Conservation (phyloP, 2,329 filamentous ascomycete genomes). For the Chrysosporium keratinophilum region DNA sequence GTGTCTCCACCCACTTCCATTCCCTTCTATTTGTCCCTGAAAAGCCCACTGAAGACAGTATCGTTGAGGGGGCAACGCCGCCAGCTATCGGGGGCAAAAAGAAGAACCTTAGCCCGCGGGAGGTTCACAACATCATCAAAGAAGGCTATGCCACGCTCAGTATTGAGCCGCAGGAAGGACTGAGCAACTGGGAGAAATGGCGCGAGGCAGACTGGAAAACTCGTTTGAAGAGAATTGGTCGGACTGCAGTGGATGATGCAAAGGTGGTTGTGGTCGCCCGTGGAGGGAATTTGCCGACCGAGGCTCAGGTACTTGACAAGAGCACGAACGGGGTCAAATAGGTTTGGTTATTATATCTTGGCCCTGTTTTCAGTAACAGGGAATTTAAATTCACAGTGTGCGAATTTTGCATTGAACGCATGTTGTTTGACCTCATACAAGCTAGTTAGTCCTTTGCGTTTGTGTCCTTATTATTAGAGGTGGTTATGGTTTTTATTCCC, state of each 20-base stretch:
- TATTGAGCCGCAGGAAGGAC: conserved; percentile 75
- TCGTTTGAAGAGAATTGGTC: conserved; percentile 75
- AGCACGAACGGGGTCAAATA: neutral
- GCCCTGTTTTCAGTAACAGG: too few species aligned
- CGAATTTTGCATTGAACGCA: too few species aligned
- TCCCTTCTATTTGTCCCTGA: conserved; percentile 54
- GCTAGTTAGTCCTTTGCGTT: too few species aligned
- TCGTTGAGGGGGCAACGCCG: conserved; percentile 12
- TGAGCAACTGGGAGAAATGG: conserved; percentile 78
- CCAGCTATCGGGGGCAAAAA: conserved; percentile 19
- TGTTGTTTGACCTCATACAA: too few species aligned
- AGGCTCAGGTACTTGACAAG: conserved; percentile 1
- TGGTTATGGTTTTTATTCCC: neutral
- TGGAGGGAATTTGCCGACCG: conserved; percentile 2
- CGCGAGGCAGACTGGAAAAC: conserved; percentile 77
- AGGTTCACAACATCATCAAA: conserved; percentile 87
- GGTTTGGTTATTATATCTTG: too few species aligned
- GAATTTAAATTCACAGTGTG: too few species aligned
- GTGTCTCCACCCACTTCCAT: conserved; percentile 72
- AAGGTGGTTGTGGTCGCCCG: conserved; percentile 36
- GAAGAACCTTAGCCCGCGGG: conserved; percentile 64
- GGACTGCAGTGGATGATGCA: conserved; percentile 64
- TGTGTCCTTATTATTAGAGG: too few species aligned
- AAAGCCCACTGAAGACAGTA: conserved; percentile 39
- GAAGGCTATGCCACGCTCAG: conserved; percentile 91